Conservation (phyloP, 2,329 filamentous ascomycete genomes). For the Fusarium brevicatenulatum region DNA sequence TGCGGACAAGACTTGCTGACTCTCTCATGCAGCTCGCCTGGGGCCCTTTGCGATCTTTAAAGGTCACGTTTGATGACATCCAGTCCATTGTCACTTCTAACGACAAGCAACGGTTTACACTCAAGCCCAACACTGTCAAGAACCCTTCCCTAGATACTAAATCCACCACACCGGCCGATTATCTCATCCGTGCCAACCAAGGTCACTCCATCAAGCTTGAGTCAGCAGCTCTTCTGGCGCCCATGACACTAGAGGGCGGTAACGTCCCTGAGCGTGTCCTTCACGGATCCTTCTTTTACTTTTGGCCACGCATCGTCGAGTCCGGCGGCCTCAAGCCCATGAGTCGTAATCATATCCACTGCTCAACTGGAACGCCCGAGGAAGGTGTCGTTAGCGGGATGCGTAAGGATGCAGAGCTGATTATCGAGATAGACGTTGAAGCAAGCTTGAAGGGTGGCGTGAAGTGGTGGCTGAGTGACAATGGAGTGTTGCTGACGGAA, state of each 20-base stretch:
- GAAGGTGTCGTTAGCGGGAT: slow-evolving; percentile 79
- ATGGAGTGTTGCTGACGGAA: slow-evolving; percentile 77
- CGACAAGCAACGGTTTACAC: slow-evolving; percentile 90
- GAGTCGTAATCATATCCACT: slow-evolving; percentile 90
- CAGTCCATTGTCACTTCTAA: slow-evolving; percentile 74
- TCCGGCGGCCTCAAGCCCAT: slow-evolving; percentile 83
- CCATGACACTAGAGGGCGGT: slow-evolving; percentile 67
- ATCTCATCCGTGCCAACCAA: slow-evolving; percentile 93
- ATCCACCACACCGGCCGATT: slow-evolving; percentile 68
- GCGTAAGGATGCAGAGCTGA: slow-evolving; percentile 77
- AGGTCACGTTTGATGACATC: slow-evolving; percentile 81
- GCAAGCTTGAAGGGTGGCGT: slow-evolving; percentile 71
- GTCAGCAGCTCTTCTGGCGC: slow-evolving; percentile 74
- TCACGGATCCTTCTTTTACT: slow-evolving; percentile 88
- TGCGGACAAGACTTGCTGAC: not conserved
- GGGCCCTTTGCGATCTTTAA: slow-evolving; percentile 71
- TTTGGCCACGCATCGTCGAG: slow-evolving; percentile 79
- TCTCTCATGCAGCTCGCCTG: slow-evolving; percentile 58
- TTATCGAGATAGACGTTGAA: slow-evolving; percentile 80
- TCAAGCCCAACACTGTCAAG: slow-evolving; percentile 66
- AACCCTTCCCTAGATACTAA: slow-evolving; percentile 38
- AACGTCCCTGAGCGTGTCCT: slow-evolving; percentile 76
- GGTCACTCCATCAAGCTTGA: slow-evolving; percentile 86
- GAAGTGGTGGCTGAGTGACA: slow-evolving; percentile 82
- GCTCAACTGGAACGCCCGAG: slow-evolving; percentile 76